A percentile compares a stretch with the other conserved stretches of the same genome.
Conservation (phyloP, 140 eudicot species). For the Anethum foeniculum region DNA sequence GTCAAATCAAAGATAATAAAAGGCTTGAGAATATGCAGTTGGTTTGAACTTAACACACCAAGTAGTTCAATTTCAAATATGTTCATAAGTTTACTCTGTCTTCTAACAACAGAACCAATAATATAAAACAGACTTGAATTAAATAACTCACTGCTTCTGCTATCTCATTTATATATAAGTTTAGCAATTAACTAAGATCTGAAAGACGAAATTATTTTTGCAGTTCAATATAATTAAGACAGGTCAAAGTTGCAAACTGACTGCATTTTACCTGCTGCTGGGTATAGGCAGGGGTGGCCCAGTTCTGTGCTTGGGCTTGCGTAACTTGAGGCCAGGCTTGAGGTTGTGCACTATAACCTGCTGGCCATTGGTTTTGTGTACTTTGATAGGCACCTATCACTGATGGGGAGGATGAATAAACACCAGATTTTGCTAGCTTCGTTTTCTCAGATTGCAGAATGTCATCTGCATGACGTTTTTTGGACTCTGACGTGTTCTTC, state of each 20-base stretch:
- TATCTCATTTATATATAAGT: neutral
- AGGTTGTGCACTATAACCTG: constrained; percentile 70
- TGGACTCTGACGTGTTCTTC: constrained; percentile 53
- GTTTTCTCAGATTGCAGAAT: constrained; percentile 67
- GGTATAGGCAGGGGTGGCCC: constrained; percentile 63
- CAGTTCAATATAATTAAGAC: neutral
- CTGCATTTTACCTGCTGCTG: constrained; percentile 52
- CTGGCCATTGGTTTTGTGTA: constrained; percentile 76
- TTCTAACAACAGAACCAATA: neutral
- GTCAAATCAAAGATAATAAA: neutral
- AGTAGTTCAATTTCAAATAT: neutral
- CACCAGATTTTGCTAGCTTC: constrained; percentile 61
- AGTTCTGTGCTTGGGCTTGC: constrained; percentile 61
- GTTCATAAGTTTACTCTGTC: neutral
- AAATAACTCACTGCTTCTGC: neutral
- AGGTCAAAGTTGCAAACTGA: neutral
- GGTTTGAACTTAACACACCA: too few species aligned
- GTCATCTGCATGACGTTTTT: constrained; percentile 74
- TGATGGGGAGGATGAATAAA: constrained; percentile 31
- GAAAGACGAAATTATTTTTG: neutral
- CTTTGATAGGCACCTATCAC: constrained; percentile 41
- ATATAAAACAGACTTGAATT: neutral
- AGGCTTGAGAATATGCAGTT: neutral
- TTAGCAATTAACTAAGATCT: neutral
- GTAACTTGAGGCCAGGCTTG: constrained; percentile 78